Conservation (phyloP, 2,329 filamentous ascomycete genomes). For the Sporothrix schenckii region DNA sequence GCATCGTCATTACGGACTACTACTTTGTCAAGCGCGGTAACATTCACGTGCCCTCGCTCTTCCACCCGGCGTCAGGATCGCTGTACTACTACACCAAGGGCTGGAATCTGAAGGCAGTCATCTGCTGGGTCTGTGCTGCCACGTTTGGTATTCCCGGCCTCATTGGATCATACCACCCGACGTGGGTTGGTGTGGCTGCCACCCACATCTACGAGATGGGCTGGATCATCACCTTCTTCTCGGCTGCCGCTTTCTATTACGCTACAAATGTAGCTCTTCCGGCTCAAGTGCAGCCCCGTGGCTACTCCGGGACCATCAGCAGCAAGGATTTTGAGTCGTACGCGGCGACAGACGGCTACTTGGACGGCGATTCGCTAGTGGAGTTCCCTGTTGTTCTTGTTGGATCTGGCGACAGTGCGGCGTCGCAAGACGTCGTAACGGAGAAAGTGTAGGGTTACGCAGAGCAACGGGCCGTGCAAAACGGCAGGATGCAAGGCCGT, state of each 20-base stretch:
- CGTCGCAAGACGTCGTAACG: background rate
- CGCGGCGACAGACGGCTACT: constrained; percentile 23
- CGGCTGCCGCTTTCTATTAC: constrained; percentile 43
- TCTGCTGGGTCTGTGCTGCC: constrained; percentile 43
- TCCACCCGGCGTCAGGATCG: background rate
- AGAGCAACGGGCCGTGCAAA: background rate
- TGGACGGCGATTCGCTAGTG: constrained; percentile 26
- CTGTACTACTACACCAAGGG: constrained; percentile 42
- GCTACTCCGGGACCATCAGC: constrained; percentile 8
- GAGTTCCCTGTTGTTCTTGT: background rate
- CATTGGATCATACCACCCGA: constrained; percentile 42
- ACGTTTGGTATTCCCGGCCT: constrained; percentile 45
- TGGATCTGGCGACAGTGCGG: constrained; percentile 20
- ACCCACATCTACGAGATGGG: constrained; percentile 43
- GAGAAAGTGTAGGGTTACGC: background rate
- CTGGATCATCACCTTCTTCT: constrained; percentile 43
- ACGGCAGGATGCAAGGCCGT: background rate
- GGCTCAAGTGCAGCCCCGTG: constrained; percentile 36
- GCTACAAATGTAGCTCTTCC: constrained; percentile 44
- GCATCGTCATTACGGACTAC: constrained; percentile 36
- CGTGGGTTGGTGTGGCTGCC: constrained; percentile 40
- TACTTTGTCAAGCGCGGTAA: constrained; percentile 36
- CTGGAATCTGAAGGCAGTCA: constrained; percentile 43
- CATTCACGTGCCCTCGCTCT: constrained; percentile 33
- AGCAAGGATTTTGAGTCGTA: constrained; percentile 25